Conservation (phyloP, 2,329 filamentous ascomycete species). For the Cladosporium sp. region DNA sequence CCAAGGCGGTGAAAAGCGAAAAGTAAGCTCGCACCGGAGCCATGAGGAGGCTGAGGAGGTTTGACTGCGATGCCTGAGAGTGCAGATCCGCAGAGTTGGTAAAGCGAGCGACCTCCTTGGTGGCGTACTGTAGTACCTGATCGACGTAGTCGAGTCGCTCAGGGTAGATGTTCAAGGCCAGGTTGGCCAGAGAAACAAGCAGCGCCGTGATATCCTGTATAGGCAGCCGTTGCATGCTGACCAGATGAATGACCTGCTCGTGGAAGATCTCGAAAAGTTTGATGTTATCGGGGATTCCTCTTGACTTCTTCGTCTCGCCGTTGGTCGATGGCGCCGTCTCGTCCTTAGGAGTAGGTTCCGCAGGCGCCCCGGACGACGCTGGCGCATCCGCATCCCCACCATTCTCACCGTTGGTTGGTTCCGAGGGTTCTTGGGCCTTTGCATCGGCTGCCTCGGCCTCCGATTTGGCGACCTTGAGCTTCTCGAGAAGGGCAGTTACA, state of each 20-base stretch:
- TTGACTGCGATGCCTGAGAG: slow-evolving; percentile 78
- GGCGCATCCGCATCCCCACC: slow-evolving; percentile 23
- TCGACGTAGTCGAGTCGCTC: slow-evolving; percentile 90
- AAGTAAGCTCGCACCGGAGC: slow-evolving; percentile 84
- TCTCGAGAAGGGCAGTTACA: slow-evolving; percentile 69
- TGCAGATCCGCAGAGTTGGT: slow-evolving; percentile 94
- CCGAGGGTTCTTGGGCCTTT: slow-evolving; percentile 22
- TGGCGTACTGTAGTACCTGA: slow-evolving; percentile 83
- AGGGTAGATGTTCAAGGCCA: slow-evolving; percentile 93
- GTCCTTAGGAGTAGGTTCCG: slow-evolving; percentile 18
- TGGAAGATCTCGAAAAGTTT: slow-evolving; percentile 98
- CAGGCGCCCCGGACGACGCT: slow-evolving; percentile 26
- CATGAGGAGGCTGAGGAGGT: slow-evolving; percentile 81
- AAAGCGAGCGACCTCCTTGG: slow-evolving; percentile 78
- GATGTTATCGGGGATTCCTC: slow-evolving; percentile 65
- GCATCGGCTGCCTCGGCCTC: slow-evolving; percentile 25
- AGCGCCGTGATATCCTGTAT: slow-evolving; percentile 94
- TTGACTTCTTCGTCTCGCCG: slow-evolving; percentile 39
- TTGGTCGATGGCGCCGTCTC: slow-evolving; percentile 34
- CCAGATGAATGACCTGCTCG: slow-evolving; percentile 86
- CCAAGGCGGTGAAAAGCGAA: slow-evolving; percentile 92
- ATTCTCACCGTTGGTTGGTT: slow-evolving; percentile 27
- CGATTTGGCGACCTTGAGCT: slow-evolving; percentile 63
- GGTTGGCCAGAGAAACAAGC: slow-evolving; percentile 85
- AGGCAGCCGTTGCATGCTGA: slow-evolving; percentile 81